These are phyloP conservation scores for Colletotrichum orchidophilum DNA, from an alignment of 2,329 filamentous ascomycete species.

Conservation along the genomic window DNA sequence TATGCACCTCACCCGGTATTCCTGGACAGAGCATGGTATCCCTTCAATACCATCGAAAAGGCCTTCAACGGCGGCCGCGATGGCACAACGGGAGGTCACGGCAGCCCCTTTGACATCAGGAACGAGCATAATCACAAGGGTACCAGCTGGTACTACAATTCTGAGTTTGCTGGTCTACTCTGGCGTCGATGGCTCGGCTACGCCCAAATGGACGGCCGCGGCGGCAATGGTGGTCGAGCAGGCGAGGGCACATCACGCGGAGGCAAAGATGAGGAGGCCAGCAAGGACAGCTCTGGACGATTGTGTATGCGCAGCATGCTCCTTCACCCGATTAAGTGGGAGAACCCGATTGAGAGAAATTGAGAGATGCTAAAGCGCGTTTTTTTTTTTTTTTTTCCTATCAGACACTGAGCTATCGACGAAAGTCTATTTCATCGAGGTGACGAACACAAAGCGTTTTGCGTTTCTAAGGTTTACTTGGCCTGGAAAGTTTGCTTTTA, in stretches of 20 bases:
- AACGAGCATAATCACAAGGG: constrained; percentile 87
- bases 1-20: constrained; percentile 86
- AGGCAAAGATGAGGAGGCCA: constrained; percentile 61
- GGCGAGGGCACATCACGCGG: constrained; percentile 58
- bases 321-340: constrained; percentile 82
- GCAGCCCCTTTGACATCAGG: constrained; percentile 72
- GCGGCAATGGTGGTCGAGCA: constrained; percentile 57
- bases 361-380: constrained; percentile 42
- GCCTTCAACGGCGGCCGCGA: constrained; percentile 83
- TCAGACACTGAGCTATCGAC: not conserved
- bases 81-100: constrained; percentile 70
- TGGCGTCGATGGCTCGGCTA: constrained; percentile 82
- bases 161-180: constrained; percentile 78
- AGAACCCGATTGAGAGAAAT: constrained; percentile 58
- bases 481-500: constrained; percentile 10
- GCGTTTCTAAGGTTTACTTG: not conserved
- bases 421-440: not conserved
- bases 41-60: constrained; percentile 72
- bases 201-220: constrained; percentile 61
- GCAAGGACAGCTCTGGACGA: constrained; percentile 61
- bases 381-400: not conserved
- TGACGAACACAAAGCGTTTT: constrained; percentile 7
- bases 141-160: constrained; percentile 86
- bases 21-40: constrained; percentile 79
- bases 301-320: constrained; percentile 85